These are phyloP conservation scores for Populus euphratica DNA, from an alignment of 345 rosid genomes.

Conservation along the genomic window DNA sequence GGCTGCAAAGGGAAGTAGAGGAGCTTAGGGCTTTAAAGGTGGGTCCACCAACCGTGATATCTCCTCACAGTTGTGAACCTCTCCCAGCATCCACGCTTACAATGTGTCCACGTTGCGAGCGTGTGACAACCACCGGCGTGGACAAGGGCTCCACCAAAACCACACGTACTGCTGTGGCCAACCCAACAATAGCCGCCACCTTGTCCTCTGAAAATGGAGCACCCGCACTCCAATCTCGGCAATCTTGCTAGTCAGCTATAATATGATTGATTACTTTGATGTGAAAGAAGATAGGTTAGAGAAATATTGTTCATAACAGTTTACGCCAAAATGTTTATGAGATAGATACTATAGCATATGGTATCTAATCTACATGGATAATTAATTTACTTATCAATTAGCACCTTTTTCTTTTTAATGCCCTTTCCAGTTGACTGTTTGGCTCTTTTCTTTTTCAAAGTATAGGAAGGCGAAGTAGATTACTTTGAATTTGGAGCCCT, in stretches of 20 bases:
- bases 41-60: slow-evolving; percentile 51
- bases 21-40: slow-evolving; percentile 86
- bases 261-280: background rate
- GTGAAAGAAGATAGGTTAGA: slow-evolving; percentile 6
- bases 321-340: slow-evolving; percentile 19
- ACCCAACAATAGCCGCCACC: slow-evolving; percentile 15
- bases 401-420: background rate
- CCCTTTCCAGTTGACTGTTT: background rate
- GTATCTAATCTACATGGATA: slow-evolving; percentile 18
- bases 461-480: background rate
- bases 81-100: slow-evolving; percentile 66
- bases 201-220: slow-evolving; percentile 37
- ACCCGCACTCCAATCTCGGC: slow-evolving; percentile 38
- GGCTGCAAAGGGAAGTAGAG: slow-evolving; percentile 86
- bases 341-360: slow-evolving; percentile 10
- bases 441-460: background rate
- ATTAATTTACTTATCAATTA: background rate
- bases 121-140: slow-evolving; percentile 49
- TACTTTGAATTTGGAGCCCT: background rate
- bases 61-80: slow-evolving; percentile 49
- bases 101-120: slow-evolving; percentile 95
- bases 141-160: slow-evolving; percentile 26
- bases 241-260: slow-evolving; percentile 29
- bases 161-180: slow-evolving; percentile 1
- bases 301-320: slow-evolving; percentile 28